phyloP scores from a whole-genome alignment of 805 yeast species.

The Candida broadrunensis region DNA sequence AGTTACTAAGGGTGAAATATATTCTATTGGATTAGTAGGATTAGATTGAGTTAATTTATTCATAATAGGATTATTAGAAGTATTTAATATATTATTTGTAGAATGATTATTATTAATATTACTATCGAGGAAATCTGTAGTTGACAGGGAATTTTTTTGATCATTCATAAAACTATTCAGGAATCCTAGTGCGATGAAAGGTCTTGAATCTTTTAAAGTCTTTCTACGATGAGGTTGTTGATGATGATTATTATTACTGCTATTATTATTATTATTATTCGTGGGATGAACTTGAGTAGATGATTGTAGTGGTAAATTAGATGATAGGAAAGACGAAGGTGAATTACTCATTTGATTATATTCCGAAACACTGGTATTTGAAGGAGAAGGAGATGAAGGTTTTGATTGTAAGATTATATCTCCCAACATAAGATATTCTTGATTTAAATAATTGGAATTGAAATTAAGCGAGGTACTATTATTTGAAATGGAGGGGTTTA shows the following conservation, averaged over 20 bases:
- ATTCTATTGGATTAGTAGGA: conserved; percentile 22
- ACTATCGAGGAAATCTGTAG: conserved; percentile 4
- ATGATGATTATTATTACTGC: neutral
- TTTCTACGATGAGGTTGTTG: neutral
- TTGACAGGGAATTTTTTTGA: conserved; percentile 6
- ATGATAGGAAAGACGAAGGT: neutral
- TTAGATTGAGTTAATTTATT: conserved; percentile 3
- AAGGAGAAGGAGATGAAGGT: conserved; percentile 39
- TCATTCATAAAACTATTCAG: conserved; percentile 9
- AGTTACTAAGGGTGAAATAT: conserved; percentile 55
- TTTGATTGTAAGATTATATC: conserved; percentile 43
- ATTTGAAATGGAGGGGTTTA: neutral
- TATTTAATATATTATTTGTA: neutral
- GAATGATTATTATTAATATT: neutral
- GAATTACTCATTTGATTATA: neutral
- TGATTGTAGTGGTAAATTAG: neutral
- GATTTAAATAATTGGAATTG: conserved; percentile 46
- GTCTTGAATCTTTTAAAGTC: conserved; percentile 28
- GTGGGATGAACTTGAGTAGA: no score
- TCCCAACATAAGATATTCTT: conserved; percentile 50
- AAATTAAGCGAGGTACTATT: conserved; percentile 9
- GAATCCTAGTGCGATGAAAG: conserved; percentile 40
- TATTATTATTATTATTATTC: neutral
- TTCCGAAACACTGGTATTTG: conserved; percentile 21
- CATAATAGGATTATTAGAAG: conserved; percentile 5